Base-by-base conservation (phyloP, 768 basidiomycete genomes). In the Termitomyces titanicus region DNA sequence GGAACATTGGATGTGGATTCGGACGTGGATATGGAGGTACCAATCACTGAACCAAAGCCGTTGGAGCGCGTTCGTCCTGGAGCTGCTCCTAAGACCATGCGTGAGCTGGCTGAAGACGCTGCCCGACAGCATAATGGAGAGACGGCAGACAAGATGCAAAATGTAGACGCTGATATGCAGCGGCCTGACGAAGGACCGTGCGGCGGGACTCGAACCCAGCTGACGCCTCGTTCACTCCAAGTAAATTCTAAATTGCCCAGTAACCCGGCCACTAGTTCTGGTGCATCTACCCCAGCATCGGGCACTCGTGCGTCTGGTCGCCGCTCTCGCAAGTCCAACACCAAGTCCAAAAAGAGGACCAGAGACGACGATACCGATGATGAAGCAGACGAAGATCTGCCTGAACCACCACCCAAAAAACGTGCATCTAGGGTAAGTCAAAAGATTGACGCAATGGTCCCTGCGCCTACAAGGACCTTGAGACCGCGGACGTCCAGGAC, bases 401-500 rank as follows among this genome's bases (percentile, higher is more conserved):
- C 34, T 38, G 59, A 37, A 47, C 66, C 45, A 54, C 65, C 64
- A 45, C 66, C 62, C 64, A 75, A 63, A 67, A 76, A 71, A 67
- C 69, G 63, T 64, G 58, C 63, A 31, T 47, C 42, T 42, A 65
- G 57, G 50, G 58, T 27, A 47, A 46, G 52, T 29, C 61, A 46
- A 52, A 46, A 56, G n/a, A 57, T 24, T 15, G 47, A 22, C 7
- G 48, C 51, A 29, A 42, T 61, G 27, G 55, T 63, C 31, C 58
- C 71, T 58, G 49, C 63, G 34, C 46, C 68, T 37, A 75, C 74
- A 43, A 77, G 86, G 43, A 80, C 79, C 24, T 73, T 89, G 59
- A 79, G 89, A 25, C 79, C 86, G 44, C 80, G 88, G 33, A 65
- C 64, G 25, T 68, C 74, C 56, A 90, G 86, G 71, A 80, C 73